Evolutionary conservation across 2,329 filamentous ascomycete genomes (phyloP).

Genomic region (Fusarium sp.): DNA sequence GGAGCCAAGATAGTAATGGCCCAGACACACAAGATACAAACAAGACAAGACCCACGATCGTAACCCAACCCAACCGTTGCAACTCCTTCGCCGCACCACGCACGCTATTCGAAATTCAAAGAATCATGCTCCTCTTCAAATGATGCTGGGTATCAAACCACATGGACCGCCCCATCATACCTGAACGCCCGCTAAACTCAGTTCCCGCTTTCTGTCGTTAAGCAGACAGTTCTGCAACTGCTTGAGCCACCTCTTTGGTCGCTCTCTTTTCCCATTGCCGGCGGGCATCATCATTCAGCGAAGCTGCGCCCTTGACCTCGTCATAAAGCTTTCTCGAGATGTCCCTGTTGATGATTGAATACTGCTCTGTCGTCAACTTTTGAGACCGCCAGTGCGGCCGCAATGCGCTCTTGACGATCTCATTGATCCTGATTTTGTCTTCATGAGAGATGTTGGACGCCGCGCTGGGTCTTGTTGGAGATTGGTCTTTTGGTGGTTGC

Average conservation of each 20-base stretch:
- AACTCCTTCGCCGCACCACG: conserved; percentile 42
- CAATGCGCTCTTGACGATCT: conserved; percentile 82
- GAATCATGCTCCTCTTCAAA: conserved; percentile 42
- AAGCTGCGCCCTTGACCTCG: conserved; percentile 61
- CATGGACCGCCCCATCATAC: conserved; percentile 42
- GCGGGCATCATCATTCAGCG: conserved; percentile 70
- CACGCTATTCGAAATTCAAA: conserved; percentile 42
- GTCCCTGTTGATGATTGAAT: conserved; percentile 88
- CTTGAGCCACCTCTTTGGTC: conserved; percentile 77
- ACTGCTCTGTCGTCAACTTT: conserved; percentile 85
- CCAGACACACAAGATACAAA: conserved; percentile 30
- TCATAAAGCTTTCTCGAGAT: conserved; percentile 90
- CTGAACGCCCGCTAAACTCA: conserved; percentile 46
- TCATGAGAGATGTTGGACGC: conserved; percentile 70
- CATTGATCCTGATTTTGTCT: conserved; percentile 87
- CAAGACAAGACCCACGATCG: conserved; percentile 18
- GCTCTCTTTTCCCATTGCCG: conserved; percentile 79
- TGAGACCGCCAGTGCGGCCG: conserved; percentile 83
- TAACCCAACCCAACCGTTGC: conserved; percentile 20
- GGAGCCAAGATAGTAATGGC: conserved; percentile 23
- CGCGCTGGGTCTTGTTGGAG: conserved; percentile 65
- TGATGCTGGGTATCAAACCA: conserved; percentile 49
- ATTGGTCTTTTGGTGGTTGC: conserved; percentile 68
- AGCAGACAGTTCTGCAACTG: conserved; percentile 66
- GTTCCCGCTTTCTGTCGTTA: conserved; percentile 47